Evolutionary conservation across 768 basidiomycete genomes (phyloP), one percentile per base, ranked within the genome.

Genomic region (Pleurotus sapidus): DNA sequence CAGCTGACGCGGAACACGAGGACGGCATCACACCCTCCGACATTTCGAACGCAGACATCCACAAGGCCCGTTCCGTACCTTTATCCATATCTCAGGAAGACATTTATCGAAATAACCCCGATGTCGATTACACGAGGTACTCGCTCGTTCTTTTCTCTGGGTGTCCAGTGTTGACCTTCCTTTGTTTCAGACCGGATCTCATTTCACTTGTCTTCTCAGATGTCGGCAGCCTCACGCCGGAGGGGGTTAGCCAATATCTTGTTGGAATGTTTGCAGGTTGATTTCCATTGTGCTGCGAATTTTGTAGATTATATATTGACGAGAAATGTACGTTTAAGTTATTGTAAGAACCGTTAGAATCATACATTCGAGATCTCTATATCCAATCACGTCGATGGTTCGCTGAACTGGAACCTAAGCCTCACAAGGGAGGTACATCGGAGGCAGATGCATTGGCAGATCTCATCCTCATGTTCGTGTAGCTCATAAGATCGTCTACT

Each of bases 151-250:
- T 39, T 30, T 49, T 30, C 40, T 47, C 20, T 45, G 17, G 25
- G 45, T 50, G 23, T 34, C 37, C 14, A 34, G 17, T 27, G 47
- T 39, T 43, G 39, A 53, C 43, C 46, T 53, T 15, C 38, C 61
- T 57, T 46, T 45, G 38, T 43, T 59, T 59, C 61, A 93, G 91
- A 67, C 93, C 95, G 55, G 94, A 98, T 76, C 76, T 96, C 61
- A 96, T 98, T 61, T 89, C 93, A 37, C 81, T 98, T 38, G 93
- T 98, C 38, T 91, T 98, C 68, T 93, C 91, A 57, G 96, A 98
- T 64, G 86, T 98, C 42, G 96, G 96, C 18, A 91, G 92, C 64
- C 78, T 95, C 60, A 94, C 93, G 18, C 93, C 95, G 30, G 91
- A 93, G 73, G 91, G 91, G 57, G 93, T 97, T 61, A 95, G 92